Evolutionary conservation across 2,329 filamentous ascomycete species (phyloP), one percentile per base, ranked within the genome.

Genomic region (Uncinocarpus reesii): DNA sequence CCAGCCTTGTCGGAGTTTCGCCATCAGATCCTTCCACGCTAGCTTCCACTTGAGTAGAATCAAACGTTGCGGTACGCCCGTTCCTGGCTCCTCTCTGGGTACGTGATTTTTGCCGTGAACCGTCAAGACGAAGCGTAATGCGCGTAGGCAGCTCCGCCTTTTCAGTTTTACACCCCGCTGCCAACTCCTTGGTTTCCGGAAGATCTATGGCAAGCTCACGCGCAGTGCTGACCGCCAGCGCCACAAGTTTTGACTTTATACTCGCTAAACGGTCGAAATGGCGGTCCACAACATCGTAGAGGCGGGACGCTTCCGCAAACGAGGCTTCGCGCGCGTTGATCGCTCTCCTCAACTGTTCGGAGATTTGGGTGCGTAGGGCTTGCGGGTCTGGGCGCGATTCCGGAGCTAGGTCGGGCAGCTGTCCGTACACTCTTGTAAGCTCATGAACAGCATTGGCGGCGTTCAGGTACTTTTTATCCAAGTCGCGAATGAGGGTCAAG

Each of bases 231-330:
- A 79, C 60, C 77, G 79, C 78, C 41, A 81, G 71, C 8, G 76
- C 73, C 52, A 79, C 72, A 16, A 83, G 71, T 63, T 81, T 82
- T 56, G 73, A 71, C 49, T 73, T 76, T 57, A 83, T 81, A 49
- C 74, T 73, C 43, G 71, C 72, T 42, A 82, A 63, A 40, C 78
- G 72, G 54, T 74, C 73, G 55, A 74, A 71, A 58, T 79, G 75
- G 56, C 75, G 72, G 59, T 78, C 70, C 5, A 77, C 72, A 35
- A 76, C 73, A 59, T 79, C 76, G 60, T 73, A 73, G 20, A 79
- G 63, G 18, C 77, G 71, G 53, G 68, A 69, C 6, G 77, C 73
- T 61, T 80, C 77, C 10, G 75, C 75, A 56, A 68, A 74, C 3
- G 76, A 65, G 3, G 73, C 75, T 59, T 79, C 75, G 50, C 77